Percentiles rank a stretch among this genome's conserved stretches.
These are phyloP conservation scores for Filosporella fistucella DNA, from an alignment of 495 filamentous ascomycete genomes.

Conservation along the genomic window DNA sequence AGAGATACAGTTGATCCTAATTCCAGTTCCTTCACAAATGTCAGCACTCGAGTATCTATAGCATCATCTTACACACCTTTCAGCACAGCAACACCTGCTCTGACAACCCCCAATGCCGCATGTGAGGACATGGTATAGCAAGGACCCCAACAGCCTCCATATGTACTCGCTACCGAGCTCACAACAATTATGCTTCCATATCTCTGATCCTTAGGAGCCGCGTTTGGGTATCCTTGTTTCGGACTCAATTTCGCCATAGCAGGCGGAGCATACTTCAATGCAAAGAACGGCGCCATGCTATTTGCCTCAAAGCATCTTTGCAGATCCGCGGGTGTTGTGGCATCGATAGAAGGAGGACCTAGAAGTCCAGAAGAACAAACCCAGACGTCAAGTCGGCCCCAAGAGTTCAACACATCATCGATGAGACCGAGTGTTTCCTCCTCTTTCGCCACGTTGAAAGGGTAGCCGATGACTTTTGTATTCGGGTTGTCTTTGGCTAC, in stretches of 20 bases:
- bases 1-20: constrained; percentile 56
- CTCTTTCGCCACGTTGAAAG: constrained; percentile 48
- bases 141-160: constrained; percentile 55
- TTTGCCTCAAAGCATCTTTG: constrained; percentile 53
- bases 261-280: constrained; percentile 56
- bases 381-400: constrained; percentile 57
- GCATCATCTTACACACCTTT: constrained; percentile 32
- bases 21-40: constrained; percentile 45
- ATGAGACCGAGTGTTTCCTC: constrained; percentile 55
- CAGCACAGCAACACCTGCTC: constrained; percentile 50
- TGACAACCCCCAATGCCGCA: constrained; percentile 54
- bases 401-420: constrained; percentile 56
- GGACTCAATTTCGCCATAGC: constrained; percentile 54
- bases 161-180: constrained; percentile 47
- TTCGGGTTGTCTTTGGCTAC: constrained; percentile 38
- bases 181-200: constrained; percentile 60
- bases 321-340: constrained; percentile 47
- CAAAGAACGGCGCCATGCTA: constrained; percentile 55
- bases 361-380: constrained; percentile 50
- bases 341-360: constrained; percentile 49
- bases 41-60: neutral
- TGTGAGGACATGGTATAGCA: constrained; percentile 54
- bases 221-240: constrained; percentile 52
- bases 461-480: constrained; percentile 55
- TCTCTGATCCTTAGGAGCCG: constrained; percentile 47